Percentiles rank a stretch among this genome's conserved stretches.
Evolutionary conservation across 768 basidiomycete species (phyloP).

Genomic region (Clavulina sp.): DNA sequence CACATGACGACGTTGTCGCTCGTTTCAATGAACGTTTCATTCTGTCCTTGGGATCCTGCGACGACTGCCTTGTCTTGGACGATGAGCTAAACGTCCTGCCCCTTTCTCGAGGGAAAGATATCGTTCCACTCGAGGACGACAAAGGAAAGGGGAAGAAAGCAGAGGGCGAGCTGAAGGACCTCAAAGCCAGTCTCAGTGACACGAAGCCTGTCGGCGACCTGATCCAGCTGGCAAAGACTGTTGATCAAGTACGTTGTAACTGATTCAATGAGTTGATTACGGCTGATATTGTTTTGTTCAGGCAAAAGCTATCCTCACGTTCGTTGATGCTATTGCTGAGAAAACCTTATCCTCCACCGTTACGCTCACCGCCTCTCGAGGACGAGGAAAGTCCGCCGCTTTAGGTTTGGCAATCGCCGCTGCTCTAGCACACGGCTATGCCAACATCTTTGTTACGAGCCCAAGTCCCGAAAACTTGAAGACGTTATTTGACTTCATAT

Average conservation of each 20-base stretch:
- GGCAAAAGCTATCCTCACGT: constrained; percentile 79
- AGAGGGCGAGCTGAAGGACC: constrained; percentile 52
- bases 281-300: constrained; percentile 9
- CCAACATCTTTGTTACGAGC: constrained; percentile 95
- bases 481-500: constrained; percentile 94
- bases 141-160: constrained; percentile 30
- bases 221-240: constrained; percentile 74
- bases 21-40: constrained; percentile 99
- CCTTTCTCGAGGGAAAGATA: constrained; percentile 88
- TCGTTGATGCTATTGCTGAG: constrained; percentile 83
- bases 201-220: constrained; percentile 80
- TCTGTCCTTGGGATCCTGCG: constrained; percentile 82
- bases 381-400: constrained; percentile 92
- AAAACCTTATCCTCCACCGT: constrained; percentile 91
- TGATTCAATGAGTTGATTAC: not conserved
- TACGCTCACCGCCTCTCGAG: constrained; percentile 84
- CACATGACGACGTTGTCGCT: constrained; percentile 75
- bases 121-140: constrained; percentile 41
- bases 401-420: constrained; percentile 90
- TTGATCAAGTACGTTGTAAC: constrained; percentile 50
- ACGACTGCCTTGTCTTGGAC: constrained; percentile 85
- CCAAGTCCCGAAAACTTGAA: constrained; percentile 96
- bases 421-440: constrained; percentile 83
- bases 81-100: constrained; percentile 97
- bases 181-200: constrained; percentile 62